A percentile compares a stretch with the other conserved stretches of the same genome.
phyloP scores from a whole-genome alignment of 139 green algal genomes.

The Medakamo hakoo region DNA sequence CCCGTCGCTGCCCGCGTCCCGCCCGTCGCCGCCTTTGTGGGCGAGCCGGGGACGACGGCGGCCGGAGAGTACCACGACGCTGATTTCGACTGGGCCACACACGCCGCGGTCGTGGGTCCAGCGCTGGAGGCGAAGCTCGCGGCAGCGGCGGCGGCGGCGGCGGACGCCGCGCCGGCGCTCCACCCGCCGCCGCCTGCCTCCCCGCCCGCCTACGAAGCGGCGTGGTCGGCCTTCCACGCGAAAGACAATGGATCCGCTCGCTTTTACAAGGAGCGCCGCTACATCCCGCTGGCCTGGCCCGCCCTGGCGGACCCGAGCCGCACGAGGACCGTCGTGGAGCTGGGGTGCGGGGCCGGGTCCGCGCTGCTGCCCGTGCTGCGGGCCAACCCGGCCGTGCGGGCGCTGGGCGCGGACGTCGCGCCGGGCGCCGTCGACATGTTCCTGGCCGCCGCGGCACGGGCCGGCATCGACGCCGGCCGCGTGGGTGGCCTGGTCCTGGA shows the following conservation, averaged over 20 bases:
- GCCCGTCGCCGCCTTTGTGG: conserved; percentile 14
- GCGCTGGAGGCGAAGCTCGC: conserved; percentile 14
- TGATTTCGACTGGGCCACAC: conserved; percentile 42
- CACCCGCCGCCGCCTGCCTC: not conserved
- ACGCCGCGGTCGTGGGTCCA: conserved; percentile 7
- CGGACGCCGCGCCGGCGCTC: not conserved
- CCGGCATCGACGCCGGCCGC: conserved; percentile 19
- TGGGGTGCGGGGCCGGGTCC: conserved; percentile 51
- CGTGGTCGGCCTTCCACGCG: conserved; percentile 51
- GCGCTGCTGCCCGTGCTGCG: conserved; percentile 47
- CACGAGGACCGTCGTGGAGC: conserved; percentile 36
- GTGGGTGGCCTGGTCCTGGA: conserved; percentile 15
- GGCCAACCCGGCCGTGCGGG: conserved; percentile 19
- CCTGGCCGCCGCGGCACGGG: conserved; percentile 10
- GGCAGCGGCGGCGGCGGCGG: conserved; percentile 9
- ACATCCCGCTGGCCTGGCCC: conserved; percentile 57
- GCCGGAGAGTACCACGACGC: conserved; percentile 37
- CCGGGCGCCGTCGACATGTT: conserved; percentile 39
- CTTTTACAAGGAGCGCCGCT: conserved; percentile 60
- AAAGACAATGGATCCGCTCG: conserved; percentile 27
- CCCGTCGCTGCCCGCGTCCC: no score
- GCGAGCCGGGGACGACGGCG: conserved; percentile 4
- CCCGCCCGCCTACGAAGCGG: no score
- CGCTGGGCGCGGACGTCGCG: conserved; percentile 35
- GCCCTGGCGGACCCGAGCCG: conserved; percentile 12